These are phyloP conservation scores for Xylaria digitata DNA, from an alignment of 2,329 filamentous ascomycete species.

Conservation along the genomic window DNA sequence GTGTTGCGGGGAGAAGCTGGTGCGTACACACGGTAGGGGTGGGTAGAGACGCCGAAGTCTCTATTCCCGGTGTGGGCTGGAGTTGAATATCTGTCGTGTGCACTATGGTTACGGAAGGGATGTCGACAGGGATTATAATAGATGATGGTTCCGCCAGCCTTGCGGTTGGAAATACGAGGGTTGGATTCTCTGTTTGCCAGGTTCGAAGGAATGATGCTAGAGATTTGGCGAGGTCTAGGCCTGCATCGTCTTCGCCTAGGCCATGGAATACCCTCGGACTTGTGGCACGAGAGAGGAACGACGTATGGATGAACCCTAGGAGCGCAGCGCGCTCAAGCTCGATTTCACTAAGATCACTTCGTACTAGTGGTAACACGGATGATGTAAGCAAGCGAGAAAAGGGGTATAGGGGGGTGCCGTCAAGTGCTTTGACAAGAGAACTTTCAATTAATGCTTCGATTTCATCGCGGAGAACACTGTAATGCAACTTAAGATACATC, in stretches of 20 bases:
- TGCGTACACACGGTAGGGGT: slow-evolving; percentile 67
- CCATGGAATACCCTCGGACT: slow-evolving; percentile 65
- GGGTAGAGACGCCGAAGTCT: slow-evolving; percentile 42
- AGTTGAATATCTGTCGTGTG: slow-evolving; percentile 79
- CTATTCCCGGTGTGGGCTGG: slow-evolving; percentile 49
- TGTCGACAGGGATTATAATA: slow-evolving; percentile 89
- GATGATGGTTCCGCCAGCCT: slow-evolving; percentile 62
- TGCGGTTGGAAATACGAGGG: slow-evolving; percentile 48
- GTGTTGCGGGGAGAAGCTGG: slow-evolving; percentile 71
- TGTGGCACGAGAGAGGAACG: slow-evolving; percentile 57
- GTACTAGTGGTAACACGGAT: slow-evolving; percentile 58
- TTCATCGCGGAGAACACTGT: slow-evolving; percentile 81
- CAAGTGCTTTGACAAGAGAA: slow-evolving; percentile 56
- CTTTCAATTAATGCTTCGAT: slow-evolving; percentile 64
- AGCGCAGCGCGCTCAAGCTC: slow-evolving; percentile 69
- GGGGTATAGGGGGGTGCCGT: slow-evolving; percentile 55
- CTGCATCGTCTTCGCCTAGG: slow-evolving; percentile 57
- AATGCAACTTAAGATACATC: slow-evolving; percentile 78
- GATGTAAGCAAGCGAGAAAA: slow-evolving; percentile 62
- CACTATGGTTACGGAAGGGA: slow-evolving; percentile 84
- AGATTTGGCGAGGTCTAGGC: slow-evolving; percentile 49
- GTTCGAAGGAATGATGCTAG: slow-evolving; percentile 51
- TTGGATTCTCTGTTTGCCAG: slow-evolving; percentile 54
- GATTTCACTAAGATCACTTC: slow-evolving; percentile 57
- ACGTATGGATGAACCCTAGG: slow-evolving; percentile 62